phyloP scores from a whole-genome alignment of 202 grass and related monocot species.

The Schoenoplectus triqueter region DNA sequence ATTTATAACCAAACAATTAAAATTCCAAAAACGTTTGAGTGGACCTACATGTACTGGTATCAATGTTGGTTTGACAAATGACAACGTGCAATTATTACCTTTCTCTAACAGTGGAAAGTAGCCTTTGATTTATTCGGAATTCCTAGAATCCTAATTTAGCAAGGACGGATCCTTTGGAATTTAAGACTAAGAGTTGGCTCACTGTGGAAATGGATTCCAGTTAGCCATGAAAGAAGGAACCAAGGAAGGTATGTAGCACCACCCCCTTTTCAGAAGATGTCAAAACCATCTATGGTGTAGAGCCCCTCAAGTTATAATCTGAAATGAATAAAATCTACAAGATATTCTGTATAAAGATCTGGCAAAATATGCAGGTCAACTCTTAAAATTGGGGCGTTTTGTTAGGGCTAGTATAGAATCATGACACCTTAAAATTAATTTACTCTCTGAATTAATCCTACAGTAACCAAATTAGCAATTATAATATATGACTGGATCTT shows the following conservation, averaged over 20 bases:
- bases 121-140: constrained; percentile 5
- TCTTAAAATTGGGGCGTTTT: not conserved
- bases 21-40: not conserved
- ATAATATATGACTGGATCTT: not conserved
- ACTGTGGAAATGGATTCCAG: constrained; percentile 13
- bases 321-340: constrained; percentile 29
- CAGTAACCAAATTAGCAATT: not conserved
- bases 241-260: not conserved
- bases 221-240: not conserved
- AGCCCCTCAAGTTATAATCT: constrained; percentile 2
- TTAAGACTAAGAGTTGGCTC: not conserved
- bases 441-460: not conserved
- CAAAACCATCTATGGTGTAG: constrained; percentile 19
- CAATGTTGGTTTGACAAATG: not conserved
- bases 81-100: not conserved
- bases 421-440: not conserved
- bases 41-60: not conserved
- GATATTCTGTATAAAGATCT: constrained; percentile 8
- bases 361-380: constrained; percentile 11
- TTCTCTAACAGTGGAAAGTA: constrained; percentile 4
- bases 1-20: not conserved
- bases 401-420: not conserved
- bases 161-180: not conserved
- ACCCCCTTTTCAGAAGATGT: not conserved
- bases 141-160: constrained; percentile 5